Evolutionary conservation across 2,329 filamentous ascomycete genomes (phyloP).

Genomic region (Fusarium sarcochroum): DNA sequence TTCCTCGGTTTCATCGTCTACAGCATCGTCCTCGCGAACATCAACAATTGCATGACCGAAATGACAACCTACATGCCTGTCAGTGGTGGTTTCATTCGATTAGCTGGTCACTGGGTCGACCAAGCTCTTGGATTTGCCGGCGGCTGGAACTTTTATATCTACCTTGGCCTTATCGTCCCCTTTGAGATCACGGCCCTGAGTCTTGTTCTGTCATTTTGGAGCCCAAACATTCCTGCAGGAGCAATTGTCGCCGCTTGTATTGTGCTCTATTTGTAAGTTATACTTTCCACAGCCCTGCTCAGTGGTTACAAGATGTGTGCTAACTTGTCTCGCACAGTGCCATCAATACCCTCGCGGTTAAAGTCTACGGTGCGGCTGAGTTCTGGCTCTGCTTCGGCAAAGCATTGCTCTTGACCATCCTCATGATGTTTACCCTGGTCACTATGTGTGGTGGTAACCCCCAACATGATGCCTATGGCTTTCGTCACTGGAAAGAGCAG

Average conservation of each 20-base stretch:
- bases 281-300: background rate
- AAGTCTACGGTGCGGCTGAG: constrained; percentile 77
- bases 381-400: constrained; percentile 75
- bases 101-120: constrained; percentile 74
- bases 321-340: constrained; percentile 49
- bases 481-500: constrained; percentile 71
- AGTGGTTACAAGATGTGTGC: constrained; percentile 40
- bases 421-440: constrained; percentile 80
- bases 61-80: constrained; percentile 74
- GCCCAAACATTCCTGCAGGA: constrained; percentile 69
- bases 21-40: constrained; percentile 65
- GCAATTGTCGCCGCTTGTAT: constrained; percentile 69
- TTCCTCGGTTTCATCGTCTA: constrained; percentile 71
- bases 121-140: constrained; percentile 69
- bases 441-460: constrained; percentile 84
- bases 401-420: constrained; percentile 73
- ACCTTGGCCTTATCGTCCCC: constrained; percentile 55
- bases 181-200: constrained; percentile 57
- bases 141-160: constrained; percentile 58
- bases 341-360: constrained; percentile 74
- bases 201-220: constrained; percentile 56
- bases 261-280: constrained; percentile 66
- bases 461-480: constrained; percentile 74
- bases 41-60: constrained; percentile 75
- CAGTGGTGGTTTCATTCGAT: constrained; percentile 71